A percentile compares a stretch with the other conserved stretches of the same genome.
Conservation (phyloP, 495 filamentous ascomycete species). For the Penicillium maclennaniae region DNA sequence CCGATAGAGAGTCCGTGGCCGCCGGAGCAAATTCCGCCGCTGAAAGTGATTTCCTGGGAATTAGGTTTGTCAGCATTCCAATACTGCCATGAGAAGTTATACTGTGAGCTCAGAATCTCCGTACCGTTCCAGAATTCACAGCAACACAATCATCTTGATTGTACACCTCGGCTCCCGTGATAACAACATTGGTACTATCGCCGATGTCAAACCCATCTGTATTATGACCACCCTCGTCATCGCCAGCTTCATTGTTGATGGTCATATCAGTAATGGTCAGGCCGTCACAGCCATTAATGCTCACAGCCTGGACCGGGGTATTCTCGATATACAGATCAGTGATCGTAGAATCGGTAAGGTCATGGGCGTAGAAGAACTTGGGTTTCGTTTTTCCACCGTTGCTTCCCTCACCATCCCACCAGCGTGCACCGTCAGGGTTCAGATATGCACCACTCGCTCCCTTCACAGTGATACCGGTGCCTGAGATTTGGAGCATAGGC, state of each 20-base stretch:
- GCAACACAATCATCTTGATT: slow-evolving; percentile 69
- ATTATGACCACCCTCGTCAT: slow-evolving; percentile 51
- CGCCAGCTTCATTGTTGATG: slow-evolving; percentile 58
- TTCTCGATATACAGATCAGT: slow-evolving; percentile 48
- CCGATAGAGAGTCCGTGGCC: slow-evolving; percentile 61
- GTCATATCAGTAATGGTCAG: slow-evolving; percentile 52
- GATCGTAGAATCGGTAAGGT: slow-evolving; percentile 40
- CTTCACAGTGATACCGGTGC: slow-evolving; percentile 44
- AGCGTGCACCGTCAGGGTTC: slow-evolving; percentile 42
- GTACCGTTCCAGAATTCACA: slow-evolving; percentile 45
- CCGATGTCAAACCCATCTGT: slow-evolving; percentile 68
- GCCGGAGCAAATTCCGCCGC: slow-evolving; percentile 45
- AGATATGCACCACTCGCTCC: slow-evolving; percentile 41
- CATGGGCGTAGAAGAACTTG: slow-evolving; percentile 55
- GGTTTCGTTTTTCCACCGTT: slow-evolving; percentile 57
- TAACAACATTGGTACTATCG: slow-evolving; percentile 47
- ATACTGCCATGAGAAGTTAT: too few relatives aligned
- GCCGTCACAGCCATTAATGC: slow-evolving; percentile 46
- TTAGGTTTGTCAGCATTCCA: slow-evolving; percentile 1
- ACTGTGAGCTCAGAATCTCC: background rate
- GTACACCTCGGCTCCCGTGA: slow-evolving; percentile 51
- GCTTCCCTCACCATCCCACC: slow-evolving; percentile 52
- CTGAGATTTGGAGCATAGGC: slow-evolving; percentile 46
- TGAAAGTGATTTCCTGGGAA: slow-evolving; percentile 45
- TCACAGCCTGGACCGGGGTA: slow-evolving; percentile 61